Evolutionary conservation across 225 moss, liverwort and hornwort species (phyloP).

Genomic region (Climacium dendroides): DNA sequence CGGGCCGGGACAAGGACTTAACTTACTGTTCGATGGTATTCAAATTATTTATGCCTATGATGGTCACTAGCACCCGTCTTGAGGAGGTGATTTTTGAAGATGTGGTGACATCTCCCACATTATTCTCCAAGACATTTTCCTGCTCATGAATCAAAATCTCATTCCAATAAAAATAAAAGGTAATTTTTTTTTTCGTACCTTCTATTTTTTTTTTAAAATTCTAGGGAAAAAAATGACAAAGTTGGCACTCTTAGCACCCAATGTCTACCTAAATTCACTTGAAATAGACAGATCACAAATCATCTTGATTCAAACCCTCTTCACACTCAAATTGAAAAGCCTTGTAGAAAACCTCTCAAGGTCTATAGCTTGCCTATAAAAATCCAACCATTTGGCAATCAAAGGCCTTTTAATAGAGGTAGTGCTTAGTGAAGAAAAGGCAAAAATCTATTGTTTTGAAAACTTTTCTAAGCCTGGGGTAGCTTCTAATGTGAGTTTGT

Average conservation of each 20-base stretch:
- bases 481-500: accelerated
- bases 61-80: no score
- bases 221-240: neutral
- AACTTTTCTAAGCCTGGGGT: neutral
- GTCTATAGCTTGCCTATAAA: neutral
- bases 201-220: no score
- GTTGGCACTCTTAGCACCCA: no score
- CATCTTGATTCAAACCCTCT: neutral
- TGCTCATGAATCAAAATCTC: neutral
- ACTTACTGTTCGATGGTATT: neutral
- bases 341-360: neutral
- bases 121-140: no score
- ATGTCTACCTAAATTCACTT: neutral
- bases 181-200: neutral
- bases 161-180: neutral
- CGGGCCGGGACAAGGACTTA: neutral
- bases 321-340: neutral
- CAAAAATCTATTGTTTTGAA: neutral
- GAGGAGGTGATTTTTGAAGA: neutral
- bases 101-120: neutral
- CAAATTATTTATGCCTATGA: no score
- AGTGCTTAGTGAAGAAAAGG: neutral
- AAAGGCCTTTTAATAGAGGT: neutral
- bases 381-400: neutral
- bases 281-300: neutral